These are phyloP conservation scores for Mucor irregularis DNA, from an alignment of 371 early-diverging fungal genomes.

Conservation along the genomic window DNA sequence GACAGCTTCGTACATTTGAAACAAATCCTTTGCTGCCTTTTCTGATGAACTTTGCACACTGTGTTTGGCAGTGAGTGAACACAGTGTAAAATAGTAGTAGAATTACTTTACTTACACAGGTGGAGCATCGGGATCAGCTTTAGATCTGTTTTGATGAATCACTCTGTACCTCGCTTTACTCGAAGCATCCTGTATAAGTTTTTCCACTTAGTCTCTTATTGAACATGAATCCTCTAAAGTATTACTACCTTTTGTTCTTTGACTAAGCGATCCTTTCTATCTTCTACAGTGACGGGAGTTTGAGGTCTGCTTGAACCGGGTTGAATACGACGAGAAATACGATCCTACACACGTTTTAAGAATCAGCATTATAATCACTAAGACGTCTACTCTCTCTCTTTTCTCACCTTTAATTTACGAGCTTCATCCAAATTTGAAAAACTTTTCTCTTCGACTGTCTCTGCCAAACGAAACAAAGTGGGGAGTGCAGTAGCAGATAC, in stretches of 20 bases:
- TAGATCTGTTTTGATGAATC: conserved; percentile 53
- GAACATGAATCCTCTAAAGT: neutral
- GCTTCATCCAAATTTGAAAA: conserved; percentile 56
- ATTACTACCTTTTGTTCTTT: conserved; percentile 32
- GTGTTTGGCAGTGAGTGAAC: neutral
- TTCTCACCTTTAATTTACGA: conserved; percentile 49
- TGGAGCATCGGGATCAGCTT: conserved; percentile 17
- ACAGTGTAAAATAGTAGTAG: neutral
- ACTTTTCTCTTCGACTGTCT: conserved; percentile 63
- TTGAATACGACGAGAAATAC: conserved; percentile 51
- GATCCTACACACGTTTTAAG: conserved; percentile 36
- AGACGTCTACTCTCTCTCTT: no score
- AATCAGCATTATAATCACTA: no score
- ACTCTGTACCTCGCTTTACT: conserved; percentile 62
- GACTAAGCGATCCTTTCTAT: conserved; percentile 37
- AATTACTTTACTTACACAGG: conserved; percentile 19
- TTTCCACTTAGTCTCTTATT: neutral
- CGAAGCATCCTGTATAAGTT: conserved; percentile 31
- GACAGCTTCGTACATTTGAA: conserved; percentile 71
- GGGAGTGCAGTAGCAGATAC: conserved; percentile 42
- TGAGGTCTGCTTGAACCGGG: conserved; percentile 35
- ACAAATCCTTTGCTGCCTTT: conserved; percentile 43
- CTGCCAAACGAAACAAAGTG: conserved; percentile 62
- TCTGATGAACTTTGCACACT: conserved; percentile 44
- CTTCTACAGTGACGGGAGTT: conserved; percentile 34